A percentile compares a stretch with the other conserved stretches of the same genome.
Evolutionary conservation across 768 basidiomycete genomes (phyloP).

Genomic region (Russula griseocarnosa): DNA sequence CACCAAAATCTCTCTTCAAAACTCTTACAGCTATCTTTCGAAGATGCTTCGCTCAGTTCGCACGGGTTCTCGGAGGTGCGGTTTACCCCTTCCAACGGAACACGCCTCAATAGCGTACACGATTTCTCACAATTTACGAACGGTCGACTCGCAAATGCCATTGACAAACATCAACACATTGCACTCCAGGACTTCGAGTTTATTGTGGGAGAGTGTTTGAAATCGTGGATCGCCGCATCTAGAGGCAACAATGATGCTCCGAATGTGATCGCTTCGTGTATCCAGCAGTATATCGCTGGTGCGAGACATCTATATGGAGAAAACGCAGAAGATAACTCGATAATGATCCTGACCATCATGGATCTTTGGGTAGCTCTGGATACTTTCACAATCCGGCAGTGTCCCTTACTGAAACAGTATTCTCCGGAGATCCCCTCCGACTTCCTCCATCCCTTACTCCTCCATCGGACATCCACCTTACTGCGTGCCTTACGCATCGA

Average conservation of each 20-base stretch:
- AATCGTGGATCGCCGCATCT: background rate
- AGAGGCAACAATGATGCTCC: background rate
- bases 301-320: slow-evolving; percentile 5
- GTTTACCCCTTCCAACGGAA: background rate
- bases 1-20: slow-evolving; percentile 7
- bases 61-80: no score
- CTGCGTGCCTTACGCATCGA: slow-evolving; percentile 14
- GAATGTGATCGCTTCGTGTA: slow-evolving; percentile 14
- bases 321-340: slow-evolving; percentile 30
- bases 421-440: slow-evolving; percentile 43
- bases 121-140: slow-evolving; percentile 8
- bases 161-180: slow-evolving; percentile 2
- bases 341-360: slow-evolving; percentile 45
- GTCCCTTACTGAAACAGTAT: slow-evolving; percentile 42
- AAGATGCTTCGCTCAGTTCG: background rate
- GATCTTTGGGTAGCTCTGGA: slow-evolving; percentile 51
- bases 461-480: slow-evolving; percentile 32
- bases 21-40: slow-evolving; percentile 3
- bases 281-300: slow-evolving; percentile 13
- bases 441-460: slow-evolving; percentile 43
- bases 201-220: slow-evolving; percentile 6
- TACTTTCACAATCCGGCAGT: slow-evolving; percentile 33
- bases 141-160: background rate
- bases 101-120: background rate
- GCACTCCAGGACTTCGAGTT: slow-evolving; percentile 19